Conservation (phyloP, 768 basidiomycete genomes). For the Gautieria morchelliformis region DNA sequence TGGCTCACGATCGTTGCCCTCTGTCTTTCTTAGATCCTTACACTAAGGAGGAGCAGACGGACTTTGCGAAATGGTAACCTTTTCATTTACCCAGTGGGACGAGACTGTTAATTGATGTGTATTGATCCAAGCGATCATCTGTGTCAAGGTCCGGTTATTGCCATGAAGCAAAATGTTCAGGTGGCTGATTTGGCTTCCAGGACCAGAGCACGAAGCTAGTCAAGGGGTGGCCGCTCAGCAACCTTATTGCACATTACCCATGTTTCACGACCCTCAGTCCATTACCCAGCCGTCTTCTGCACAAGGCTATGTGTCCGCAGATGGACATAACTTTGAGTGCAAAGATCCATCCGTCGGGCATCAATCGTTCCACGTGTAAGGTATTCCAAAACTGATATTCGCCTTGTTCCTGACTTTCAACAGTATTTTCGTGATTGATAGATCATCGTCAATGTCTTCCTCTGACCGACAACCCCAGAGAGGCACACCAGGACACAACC, state of each 20-base stretch:
- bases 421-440: slow-evolving; percentile 51
- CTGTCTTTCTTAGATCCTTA: slow-evolving; percentile 38
- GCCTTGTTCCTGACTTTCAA: neutral
- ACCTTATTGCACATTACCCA: slow-evolving; percentile 44
- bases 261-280: slow-evolving; percentile 37
- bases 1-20: neutral
- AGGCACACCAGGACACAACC: slow-evolving; percentile 31
- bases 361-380: slow-evolving; percentile 54
- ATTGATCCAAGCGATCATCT: slow-evolving; percentile 33
- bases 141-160: slow-evolving; percentile 35
- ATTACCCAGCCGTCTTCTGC: slow-evolving; percentile 20
- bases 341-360: slow-evolving; percentile 42
- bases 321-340: slow-evolving; percentile 48
- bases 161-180: neutral
- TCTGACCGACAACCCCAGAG: slow-evolving; percentile 35
- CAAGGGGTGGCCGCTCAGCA: slow-evolving; percentile 31
- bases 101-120: too few species aligned
- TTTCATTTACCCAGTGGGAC: too few species aligned
- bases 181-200: slow-evolving; percentile 20
- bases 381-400: slow-evolving; percentile 1
- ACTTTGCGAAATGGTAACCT: slow-evolving; percentile 45
- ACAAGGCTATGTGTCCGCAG: slow-evolving; percentile 42
- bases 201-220: slow-evolving; percentile 38
- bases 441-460: slow-evolving; percentile 41
- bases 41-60: slow-evolving; percentile 43